Conservation (phyloP, 805 yeast genomes). For the Millerozyma acaciae region DNA sequence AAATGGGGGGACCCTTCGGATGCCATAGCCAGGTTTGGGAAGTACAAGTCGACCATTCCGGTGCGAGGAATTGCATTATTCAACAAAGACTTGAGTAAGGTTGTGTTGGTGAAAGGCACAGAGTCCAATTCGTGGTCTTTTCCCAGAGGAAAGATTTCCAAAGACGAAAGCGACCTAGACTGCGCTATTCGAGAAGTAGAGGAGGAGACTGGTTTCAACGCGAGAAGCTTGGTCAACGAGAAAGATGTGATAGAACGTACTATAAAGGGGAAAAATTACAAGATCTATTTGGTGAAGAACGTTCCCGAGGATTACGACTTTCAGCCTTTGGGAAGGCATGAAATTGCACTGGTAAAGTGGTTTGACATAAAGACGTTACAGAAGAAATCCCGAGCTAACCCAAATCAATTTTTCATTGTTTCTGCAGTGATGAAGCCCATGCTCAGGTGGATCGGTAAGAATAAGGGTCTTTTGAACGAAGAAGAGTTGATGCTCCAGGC, state of each 20-base stretch:
- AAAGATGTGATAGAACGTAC: constrained; percentile 78
- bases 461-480: constrained; percentile 48
- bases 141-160: constrained; percentile 94
- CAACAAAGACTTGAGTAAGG: constrained; percentile 63
- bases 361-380: constrained; percentile 45
- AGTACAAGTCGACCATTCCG: constrained; percentile 86
- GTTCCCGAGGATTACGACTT: constrained; percentile 77
- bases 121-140: constrained; percentile 86
- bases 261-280: constrained; percentile 76
- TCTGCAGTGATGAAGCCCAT: constrained; percentile 49
- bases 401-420: constrained; percentile 42
- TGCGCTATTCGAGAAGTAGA: constrained; percentile 90
- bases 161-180: constrained; percentile 80
- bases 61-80: constrained; percentile 94
- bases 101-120: constrained; percentile 78
- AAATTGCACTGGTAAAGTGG: constrained; percentile 84
- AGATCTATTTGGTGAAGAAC: constrained; percentile 71
- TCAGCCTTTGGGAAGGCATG: constrained; percentile 80
- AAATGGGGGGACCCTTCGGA: constrained; percentile 80
- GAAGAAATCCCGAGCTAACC: constrained; percentile 38
- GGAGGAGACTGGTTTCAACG: constrained; percentile 93
- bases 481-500: constrained; percentile 59
- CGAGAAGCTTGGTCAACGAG: constrained; percentile 60
- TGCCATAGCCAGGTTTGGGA: constrained; percentile 74
- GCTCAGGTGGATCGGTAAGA: constrained; percentile 51